Conservation (phyloP, 352 stramenopile species). For the Phytophthora aleatoria region DNA sequence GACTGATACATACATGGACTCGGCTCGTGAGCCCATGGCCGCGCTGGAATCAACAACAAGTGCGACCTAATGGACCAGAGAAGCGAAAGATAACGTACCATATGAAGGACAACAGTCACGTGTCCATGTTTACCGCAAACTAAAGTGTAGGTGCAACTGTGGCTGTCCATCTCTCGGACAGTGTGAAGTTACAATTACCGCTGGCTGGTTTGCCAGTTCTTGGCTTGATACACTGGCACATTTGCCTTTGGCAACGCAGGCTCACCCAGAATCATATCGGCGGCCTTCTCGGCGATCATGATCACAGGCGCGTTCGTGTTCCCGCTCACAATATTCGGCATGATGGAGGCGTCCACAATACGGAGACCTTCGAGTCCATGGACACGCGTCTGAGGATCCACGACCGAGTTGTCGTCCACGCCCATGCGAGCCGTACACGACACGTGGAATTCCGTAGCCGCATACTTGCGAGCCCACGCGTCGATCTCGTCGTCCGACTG, state of each 20-base stretch:
- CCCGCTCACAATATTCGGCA: slow-evolving; percentile 93
- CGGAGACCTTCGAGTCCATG: slow-evolving; percentile 87
- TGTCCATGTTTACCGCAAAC: too few species aligned
- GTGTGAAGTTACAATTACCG: slow-evolving; percentile 5
- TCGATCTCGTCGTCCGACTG: slow-evolving; percentile 75
- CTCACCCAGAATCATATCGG: slow-evolving; percentile 88
- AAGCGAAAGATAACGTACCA: too few species aligned
- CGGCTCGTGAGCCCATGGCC: too few species aligned
- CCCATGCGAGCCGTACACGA: slow-evolving; percentile 89
- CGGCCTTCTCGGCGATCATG: slow-evolving; percentile 92
- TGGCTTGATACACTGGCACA: slow-evolving; percentile 61
- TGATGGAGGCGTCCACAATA: slow-evolving; percentile 93
- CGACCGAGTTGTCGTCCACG: slow-evolving; percentile 69
- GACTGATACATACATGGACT: too few species aligned
- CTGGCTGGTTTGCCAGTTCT: slow-evolving; percentile 67
- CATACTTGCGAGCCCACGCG: slow-evolving; percentile 77
- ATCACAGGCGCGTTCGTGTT: slow-evolving; percentile 94
- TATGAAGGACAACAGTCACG: too few species aligned
- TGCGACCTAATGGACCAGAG: too few species aligned
- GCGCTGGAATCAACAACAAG: too few species aligned
- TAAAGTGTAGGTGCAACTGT: too few species aligned
- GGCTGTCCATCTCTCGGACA: too few species aligned
- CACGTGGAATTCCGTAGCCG: slow-evolving; percentile 82
- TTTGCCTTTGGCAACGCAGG: slow-evolving; percentile 58
- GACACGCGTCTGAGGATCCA: slow-evolving; percentile 85